Percentiles rank a stretch among this genome's conserved stretches.
Conservation (phyloP, 768 basidiomycete species). For the Tephrocybe sp. region DNA sequence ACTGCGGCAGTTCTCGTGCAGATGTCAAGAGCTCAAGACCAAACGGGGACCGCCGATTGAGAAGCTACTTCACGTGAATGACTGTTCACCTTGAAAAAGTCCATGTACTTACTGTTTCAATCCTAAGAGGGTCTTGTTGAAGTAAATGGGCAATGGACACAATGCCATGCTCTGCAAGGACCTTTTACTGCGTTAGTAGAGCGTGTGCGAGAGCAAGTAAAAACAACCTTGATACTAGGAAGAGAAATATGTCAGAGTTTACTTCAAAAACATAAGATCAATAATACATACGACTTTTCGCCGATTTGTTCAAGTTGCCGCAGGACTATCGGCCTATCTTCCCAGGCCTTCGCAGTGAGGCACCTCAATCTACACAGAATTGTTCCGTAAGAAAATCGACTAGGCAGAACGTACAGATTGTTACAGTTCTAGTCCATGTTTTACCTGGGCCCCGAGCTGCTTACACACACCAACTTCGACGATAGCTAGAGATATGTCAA, state of each 20-base stretch:
- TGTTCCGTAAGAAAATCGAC: neutral
- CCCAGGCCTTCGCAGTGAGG: slow-evolving; percentile 86
- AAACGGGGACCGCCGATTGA: slow-evolving; percentile 74
- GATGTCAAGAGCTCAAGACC: slow-evolving; percentile 65
- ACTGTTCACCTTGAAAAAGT: neutral
- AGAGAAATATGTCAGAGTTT: slow-evolving; percentile 28
- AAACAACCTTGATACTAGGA: slow-evolving; percentile 14
- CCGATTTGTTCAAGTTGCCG: slow-evolving; percentile 90
- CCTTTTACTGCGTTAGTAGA: slow-evolving; percentile 33
- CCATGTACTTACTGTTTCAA: slow-evolving; percentile 54
- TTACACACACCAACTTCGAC: slow-evolving; percentile 74
- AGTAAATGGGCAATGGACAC: slow-evolving; percentile 55
- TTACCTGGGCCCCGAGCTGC: slow-evolving; percentile 62
- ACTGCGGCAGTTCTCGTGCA: slow-evolving; percentile 64
- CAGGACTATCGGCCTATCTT: slow-evolving; percentile 79
- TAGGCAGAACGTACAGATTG: slow-evolving; percentile 21
- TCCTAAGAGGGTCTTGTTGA: slow-evolving; percentile 51
- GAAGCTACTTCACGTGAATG: slow-evolving; percentile 39
- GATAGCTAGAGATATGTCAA: slow-evolving; percentile 45
- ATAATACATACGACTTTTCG: slow-evolving; percentile 73
- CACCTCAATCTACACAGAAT: slow-evolving; percentile 61
- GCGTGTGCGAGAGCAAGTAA: neutral
- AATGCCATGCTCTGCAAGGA: slow-evolving; percentile 74
- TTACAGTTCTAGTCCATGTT: slow-evolving; percentile 74
- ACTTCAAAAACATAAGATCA: slow-evolving; percentile 5